Evolutionary conservation across 164 flowering plant genomes (phyloP), one percentile per base, ranked within the genome.

Genomic region (Aristolochia californica): DNA sequence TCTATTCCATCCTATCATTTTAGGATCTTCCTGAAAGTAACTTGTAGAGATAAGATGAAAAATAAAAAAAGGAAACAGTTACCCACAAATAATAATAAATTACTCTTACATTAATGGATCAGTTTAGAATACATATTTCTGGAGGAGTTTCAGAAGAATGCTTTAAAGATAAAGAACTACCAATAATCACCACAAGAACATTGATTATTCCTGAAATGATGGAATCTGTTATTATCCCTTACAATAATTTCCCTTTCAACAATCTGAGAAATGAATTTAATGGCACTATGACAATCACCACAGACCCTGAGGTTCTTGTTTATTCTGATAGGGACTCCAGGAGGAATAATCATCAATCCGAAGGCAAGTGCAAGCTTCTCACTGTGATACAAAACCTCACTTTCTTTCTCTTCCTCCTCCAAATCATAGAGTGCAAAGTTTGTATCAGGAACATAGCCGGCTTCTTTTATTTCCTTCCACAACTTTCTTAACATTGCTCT

Each of bases 361-460:
- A 70, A 87, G 56, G 80, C 78, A 18, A 87, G 74, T 5, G 95
- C 97, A 62, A 87, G 68, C 74, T 87, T 89, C 78, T 87, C 93
- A 59, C 93, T 82, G 48, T 89, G 93, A 81, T 78, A 79, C 24
- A 83, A 68, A 59, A 85, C 66, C 43, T 66, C 77, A 21, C 83
- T 78, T 64, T 67, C 64, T 59, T 89, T 87, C 58, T 82, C 87
- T 48, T 85, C 95, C 25, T 76, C 78, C 80, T 82, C 81, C 59
- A 87, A 22, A 72, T 87, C 83, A 56, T 78, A 72, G 66, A 82
- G 65, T 61, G 81, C 85, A 65, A 71, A 50, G 17, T 55, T 24
- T 9, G 73, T 61, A 45, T 79, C 59, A 21, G 93, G 95, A 48
- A 70, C 61, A 72, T 84, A 87, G 17, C 93, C 95, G 34, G 67